Conservation (phyloP, 2,329 filamentous ascomycete species). For the Neonectria sp. region DNA sequence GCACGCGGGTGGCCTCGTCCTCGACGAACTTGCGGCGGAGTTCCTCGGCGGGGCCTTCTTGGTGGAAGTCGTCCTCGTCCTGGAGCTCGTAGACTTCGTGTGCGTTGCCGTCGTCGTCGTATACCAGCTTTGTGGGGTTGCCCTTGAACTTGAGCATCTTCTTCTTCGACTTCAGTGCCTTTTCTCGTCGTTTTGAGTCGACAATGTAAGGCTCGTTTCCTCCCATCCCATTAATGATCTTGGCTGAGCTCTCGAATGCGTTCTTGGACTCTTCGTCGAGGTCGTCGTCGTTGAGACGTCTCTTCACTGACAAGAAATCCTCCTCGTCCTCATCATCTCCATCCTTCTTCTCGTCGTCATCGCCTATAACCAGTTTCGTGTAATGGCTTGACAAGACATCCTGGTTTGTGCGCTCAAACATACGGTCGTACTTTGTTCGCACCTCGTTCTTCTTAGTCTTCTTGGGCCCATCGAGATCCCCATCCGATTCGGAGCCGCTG, state of each 20-base stretch:
- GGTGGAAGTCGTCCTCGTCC: conserved; percentile 84
- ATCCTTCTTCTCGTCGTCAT: conserved; percentile 61
- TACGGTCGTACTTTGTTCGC: conserved; percentile 95
- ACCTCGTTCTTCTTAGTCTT: conserved; percentile 77
- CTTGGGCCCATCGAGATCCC: conserved; percentile 66
- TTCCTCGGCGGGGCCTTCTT: conserved; percentile 80
- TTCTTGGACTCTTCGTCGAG: conserved; percentile 66
- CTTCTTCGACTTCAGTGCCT: conserved; percentile 96
- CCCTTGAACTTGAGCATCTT: conserved; percentile 92
- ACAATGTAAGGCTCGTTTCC: conserved; percentile 84
- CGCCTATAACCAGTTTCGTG: conserved; percentile 83
- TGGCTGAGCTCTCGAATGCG: conserved; percentile 62
- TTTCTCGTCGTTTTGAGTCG: conserved; percentile 95
- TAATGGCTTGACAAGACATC: conserved; percentile 97
- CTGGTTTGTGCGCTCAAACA: conserved; percentile 98
- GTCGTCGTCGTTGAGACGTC: conserved; percentile 82
- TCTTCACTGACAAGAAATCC: conserved; percentile 91
- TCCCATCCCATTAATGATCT: conserved; percentile 77
- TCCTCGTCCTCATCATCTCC: conserved; percentile 76
- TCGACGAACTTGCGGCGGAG: conserved; percentile 86
- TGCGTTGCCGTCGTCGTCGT: conserved; percentile 91
- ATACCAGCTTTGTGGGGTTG: conserved; percentile 87
- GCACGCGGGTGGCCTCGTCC: conserved; percentile 79
- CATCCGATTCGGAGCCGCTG: conserved; percentile 72
- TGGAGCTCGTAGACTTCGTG: conserved; percentile 92